Percentiles rank a stretch among this genome's conserved stretches.
These are phyloP conservation scores for Hylodesmum podocarpum DNA, from an alignment of 306 rosid genomes.

Conservation along the genomic window DNA sequence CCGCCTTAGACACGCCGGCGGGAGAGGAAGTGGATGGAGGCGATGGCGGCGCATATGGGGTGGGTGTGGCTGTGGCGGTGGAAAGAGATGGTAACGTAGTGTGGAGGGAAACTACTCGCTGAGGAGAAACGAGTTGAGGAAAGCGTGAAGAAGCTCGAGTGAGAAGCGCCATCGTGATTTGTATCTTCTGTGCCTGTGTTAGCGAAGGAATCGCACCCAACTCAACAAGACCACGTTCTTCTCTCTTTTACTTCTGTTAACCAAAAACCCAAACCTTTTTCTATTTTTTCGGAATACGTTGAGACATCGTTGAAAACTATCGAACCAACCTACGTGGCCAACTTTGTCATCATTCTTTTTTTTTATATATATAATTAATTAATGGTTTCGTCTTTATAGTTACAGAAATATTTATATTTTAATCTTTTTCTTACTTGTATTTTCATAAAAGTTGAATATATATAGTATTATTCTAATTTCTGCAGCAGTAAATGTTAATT, in stretches of 20 bases:
- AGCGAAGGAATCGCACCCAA: neutral
- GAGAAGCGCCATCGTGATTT: slow-evolving; percentile 66
- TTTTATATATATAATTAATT: too few species aligned
- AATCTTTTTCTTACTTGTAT: too few species aligned
- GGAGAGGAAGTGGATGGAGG: slow-evolving; percentile 68
- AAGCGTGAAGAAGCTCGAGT: slow-evolving; percentile 55
- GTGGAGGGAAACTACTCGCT: slow-evolving; percentile 56
- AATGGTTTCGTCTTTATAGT: too few species aligned
- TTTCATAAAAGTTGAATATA: too few species aligned
- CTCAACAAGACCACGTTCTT: too few species aligned
- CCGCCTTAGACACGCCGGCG: slow-evolving; percentile 71
- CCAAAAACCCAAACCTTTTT: neutral
- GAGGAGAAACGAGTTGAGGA: slow-evolving; percentile 53
- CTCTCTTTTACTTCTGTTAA: neutral
- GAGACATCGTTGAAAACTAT: neutral
- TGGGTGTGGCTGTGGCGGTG: slow-evolving; percentile 38
- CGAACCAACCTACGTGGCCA: neutral
- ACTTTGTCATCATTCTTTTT: neutral
- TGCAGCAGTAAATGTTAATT: too few species aligned
- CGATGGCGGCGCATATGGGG: slow-evolving; percentile 56
- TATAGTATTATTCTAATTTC: too few species aligned
- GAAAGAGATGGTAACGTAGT: slow-evolving; percentile 60
- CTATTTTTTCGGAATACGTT: neutral
- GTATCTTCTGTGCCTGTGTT: neutral
- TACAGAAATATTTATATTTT: too few species aligned